These are phyloP conservation scores for Dryas integrifolia DNA, from an alignment of 331 rosid genomes.

Conservation along the genomic window DNA sequence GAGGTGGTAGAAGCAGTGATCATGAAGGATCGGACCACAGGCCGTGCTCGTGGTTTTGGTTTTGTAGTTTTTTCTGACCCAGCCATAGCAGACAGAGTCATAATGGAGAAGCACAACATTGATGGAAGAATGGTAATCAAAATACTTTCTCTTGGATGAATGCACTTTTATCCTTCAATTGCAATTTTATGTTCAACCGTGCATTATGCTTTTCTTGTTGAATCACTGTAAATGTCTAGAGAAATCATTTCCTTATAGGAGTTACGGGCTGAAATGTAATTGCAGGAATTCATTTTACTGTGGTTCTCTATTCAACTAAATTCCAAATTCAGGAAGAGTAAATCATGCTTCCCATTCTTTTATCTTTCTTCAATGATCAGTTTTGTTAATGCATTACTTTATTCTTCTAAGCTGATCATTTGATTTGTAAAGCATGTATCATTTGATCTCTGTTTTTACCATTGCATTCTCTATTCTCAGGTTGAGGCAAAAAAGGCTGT, in stretches of 20 bases:
- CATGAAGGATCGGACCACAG: constrained; percentile 95
- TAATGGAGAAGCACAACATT: constrained; percentile 79
- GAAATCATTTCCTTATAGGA: constrained; percentile 9
- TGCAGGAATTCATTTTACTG: constrained; percentile 22
- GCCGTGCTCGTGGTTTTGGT: constrained; percentile 91
- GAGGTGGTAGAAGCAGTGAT: constrained; percentile 89
- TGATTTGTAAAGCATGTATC: not conserved
- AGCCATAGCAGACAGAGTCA: constrained; percentile 61
- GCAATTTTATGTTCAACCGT: not conserved
- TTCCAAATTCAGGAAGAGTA: constrained; percentile 22
- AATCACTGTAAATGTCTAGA: not conserved
- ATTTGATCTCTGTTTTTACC: not conserved
- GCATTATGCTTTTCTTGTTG: not conserved
- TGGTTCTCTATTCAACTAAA: constrained; percentile 24
- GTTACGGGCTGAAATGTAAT: constrained; percentile 20
- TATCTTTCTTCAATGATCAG: not conserved
- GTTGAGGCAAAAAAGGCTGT: constrained; percentile 44
- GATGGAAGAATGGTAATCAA: constrained; percentile 81
- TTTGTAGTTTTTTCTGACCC: constrained; percentile 81
- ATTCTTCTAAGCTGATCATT: not conserved
- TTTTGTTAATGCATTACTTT: not conserved
- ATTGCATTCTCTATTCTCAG: constrained; percentile 22
- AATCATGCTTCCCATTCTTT: constrained; percentile 9
- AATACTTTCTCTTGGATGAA: not conserved
- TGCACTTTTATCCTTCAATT: constrained; percentile 11